Evolutionary conservation across 768 basidiomycete species (phyloP), one percentile per base, ranked within the genome.

Genomic region (Mycena olivaceomarginata): DNA sequence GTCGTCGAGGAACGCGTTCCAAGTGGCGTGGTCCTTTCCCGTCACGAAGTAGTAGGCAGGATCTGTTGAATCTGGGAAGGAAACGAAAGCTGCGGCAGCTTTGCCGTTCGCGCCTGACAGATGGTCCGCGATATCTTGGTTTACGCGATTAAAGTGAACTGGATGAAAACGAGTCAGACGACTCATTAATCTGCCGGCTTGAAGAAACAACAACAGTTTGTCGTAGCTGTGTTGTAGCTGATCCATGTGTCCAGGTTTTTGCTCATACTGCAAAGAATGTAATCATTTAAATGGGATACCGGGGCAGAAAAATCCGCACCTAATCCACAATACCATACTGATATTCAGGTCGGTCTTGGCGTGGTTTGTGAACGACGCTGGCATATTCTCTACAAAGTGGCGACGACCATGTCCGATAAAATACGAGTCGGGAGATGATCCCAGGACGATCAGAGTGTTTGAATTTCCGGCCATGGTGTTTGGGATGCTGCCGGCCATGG

Each of bases 341-440:
- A 78, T 48, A 63, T 39, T 48, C 64, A 75, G 20, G 20, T 51
- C 45, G 9, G 13, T 59, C 46, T 68, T 74, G 12, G 67, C 74
- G n/a, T 75, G 73, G 20, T 71, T 65, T 10, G 62, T 72, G 22
- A 78, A 78, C 45, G 22, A n/a, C n/a, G 51, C 46, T 2, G 73
- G 59, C 73, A 78, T 71, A 20, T 68, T 68, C 53, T 75, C 69
- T 39, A 75, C 41, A 48, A 67, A 72, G 37, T 63, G 59, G 4
- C 74, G 74, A 15, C 77, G 68, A 10, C 77, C 77, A 60, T 68
- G 45, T 16, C 74, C 77, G 13, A 78, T 31, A 51, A 41, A 78
- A 39, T 71, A 78, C 13, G 77, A 66, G 5, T 75, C 74, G 8
- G 74, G 74, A 2, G 72, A 66, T 2, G 73, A 39, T 1, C 77